A percentile compares a stretch with the other conserved stretches of the same genome.
phyloP scores from a whole-genome alignment of 2,329 filamentous ascomycete species.

The Ophiostoma triangulosporum region DNA sequence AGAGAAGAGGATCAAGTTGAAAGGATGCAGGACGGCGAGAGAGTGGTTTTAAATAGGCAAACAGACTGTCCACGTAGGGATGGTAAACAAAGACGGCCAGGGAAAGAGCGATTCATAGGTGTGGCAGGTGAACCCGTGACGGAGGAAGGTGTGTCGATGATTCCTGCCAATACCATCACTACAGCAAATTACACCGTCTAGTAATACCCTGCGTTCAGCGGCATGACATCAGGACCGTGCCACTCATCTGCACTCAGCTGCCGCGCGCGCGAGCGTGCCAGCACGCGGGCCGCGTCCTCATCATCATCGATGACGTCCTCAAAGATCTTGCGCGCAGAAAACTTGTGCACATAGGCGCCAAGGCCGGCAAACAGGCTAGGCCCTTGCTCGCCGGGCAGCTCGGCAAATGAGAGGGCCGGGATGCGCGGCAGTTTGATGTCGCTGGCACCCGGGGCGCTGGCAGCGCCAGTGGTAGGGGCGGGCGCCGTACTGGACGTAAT shows the following conservation, averaged over 20 bases:
- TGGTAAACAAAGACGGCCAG: not conserved
- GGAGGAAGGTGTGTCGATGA: no score
- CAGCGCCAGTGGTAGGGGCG: no score
- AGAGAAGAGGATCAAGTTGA: not conserved
- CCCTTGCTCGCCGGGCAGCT: conserved; percentile 28
- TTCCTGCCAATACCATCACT: no score
- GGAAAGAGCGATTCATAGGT: not conserved
- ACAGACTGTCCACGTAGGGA: not conserved
- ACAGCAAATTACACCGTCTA: not conserved
- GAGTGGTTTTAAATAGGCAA: not conserved
- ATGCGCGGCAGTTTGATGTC: conserved; percentile 15
- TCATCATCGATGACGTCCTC: conserved; percentile 7
- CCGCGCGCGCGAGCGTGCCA: no score
- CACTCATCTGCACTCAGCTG: not conserved
- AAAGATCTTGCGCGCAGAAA: conserved; percentile 30
- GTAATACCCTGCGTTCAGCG: no score
- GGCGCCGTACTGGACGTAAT: not conserved
- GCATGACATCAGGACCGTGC: not conserved
- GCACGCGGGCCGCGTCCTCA: no score
- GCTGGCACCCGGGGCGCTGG: not conserved
- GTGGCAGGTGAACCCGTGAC: not conserved
- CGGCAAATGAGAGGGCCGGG: conserved; percentile 31
- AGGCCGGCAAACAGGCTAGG: conserved; percentile 35
- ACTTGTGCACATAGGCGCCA: conserved; percentile 26
- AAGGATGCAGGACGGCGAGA: not conserved